Evolutionary conservation across 2,329 filamentous ascomycete species (phyloP).

Genomic region (Pseudogymnoascus sp.): DNA sequence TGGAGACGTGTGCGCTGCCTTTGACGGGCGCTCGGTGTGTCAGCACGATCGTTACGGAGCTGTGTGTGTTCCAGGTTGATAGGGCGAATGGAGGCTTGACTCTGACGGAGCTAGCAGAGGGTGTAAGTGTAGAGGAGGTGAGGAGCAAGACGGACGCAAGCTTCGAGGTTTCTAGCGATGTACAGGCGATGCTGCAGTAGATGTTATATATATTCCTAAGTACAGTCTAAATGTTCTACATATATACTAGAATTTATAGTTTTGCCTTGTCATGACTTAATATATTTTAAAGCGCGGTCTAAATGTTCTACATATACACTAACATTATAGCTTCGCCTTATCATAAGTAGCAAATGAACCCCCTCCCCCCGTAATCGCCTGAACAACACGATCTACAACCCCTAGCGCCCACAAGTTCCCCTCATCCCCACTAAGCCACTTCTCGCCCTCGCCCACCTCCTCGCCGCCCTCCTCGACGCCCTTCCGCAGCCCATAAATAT

Average conservation of each 20-base stretch:
- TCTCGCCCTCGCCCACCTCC: constrained; percentile 40
- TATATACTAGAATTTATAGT: background rate
- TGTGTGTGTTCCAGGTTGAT: constrained; percentile 67
- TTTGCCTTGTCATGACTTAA: background rate
- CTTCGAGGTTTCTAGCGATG: constrained; percentile 52
- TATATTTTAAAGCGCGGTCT: background rate
- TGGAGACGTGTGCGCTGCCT: constrained; percentile 55
- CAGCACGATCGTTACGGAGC: constrained; percentile 64
- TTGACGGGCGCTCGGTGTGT: constrained; percentile 60
- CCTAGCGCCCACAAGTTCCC: constrained; percentile 57
- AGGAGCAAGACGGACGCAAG: constrained; percentile 61
- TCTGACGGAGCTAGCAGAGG: constrained; percentile 62
- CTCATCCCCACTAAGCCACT: constrained; percentile 57
- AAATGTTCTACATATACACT: background rate
- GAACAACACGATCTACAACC: constrained; percentile 53
- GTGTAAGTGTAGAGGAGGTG: constrained; percentile 60
- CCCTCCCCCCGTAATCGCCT: constrained; percentile 39
- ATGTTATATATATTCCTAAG: background rate
- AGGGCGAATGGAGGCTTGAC: constrained; percentile 53
- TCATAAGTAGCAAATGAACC: constrained; percentile 37
- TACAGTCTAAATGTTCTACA: background rate
- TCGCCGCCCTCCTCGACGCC: constrained; percentile 60
- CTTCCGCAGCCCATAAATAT: constrained; percentile 74
- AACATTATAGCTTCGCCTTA: background rate
- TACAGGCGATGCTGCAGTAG: constrained; percentile 38